Conservation (phyloP, 164 flowering plant species). For the Aristolochia contorta region DNA sequence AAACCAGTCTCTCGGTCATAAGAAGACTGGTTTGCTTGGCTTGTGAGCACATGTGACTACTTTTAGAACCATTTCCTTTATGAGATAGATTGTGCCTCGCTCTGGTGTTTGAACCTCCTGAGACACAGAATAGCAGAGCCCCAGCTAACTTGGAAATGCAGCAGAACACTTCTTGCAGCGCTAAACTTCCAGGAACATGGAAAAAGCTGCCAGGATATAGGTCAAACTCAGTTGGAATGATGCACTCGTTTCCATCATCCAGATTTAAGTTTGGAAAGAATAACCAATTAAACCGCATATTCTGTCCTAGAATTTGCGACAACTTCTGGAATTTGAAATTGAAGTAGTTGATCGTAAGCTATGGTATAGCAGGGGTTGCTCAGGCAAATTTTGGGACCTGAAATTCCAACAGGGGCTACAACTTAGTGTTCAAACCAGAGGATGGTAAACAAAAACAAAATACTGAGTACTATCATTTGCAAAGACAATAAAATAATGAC, state of each 20-base stretch:
- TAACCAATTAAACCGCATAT: constrained; percentile 41
- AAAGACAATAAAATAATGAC: no score
- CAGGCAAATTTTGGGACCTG: no score
- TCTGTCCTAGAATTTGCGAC: neutral
- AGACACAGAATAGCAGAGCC: constrained; percentile 33
- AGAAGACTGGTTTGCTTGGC: constrained; percentile 20
- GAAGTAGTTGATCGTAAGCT: no score
- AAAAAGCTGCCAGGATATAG: constrained; percentile 19
- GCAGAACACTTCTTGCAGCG: constrained; percentile 54
- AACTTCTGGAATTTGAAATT: no score
- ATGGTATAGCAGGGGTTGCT: no score
- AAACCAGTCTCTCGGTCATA: constrained; percentile 16
- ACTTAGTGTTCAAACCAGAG: no score
- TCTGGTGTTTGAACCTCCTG: constrained; percentile 27
- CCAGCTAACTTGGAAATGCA: constrained; percentile 62
- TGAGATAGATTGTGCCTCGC: constrained; percentile 17
- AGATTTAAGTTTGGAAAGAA: constrained; percentile 29
- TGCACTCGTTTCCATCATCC: constrained; percentile 38
- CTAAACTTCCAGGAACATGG: constrained; percentile 41
- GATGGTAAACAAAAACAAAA: no score
- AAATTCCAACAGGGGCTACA: no score
- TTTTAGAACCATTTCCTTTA: constrained; percentile 14
- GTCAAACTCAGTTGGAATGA: constrained; percentile 30
- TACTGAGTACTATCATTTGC: no score
- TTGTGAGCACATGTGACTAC: constrained; percentile 18